A percentile compares a stretch with the other conserved stretches of the same genome.
Evolutionary conservation across 2,329 filamentous ascomycete genomes (phyloP).

Genomic region (Thelonectria discophora): DNA sequence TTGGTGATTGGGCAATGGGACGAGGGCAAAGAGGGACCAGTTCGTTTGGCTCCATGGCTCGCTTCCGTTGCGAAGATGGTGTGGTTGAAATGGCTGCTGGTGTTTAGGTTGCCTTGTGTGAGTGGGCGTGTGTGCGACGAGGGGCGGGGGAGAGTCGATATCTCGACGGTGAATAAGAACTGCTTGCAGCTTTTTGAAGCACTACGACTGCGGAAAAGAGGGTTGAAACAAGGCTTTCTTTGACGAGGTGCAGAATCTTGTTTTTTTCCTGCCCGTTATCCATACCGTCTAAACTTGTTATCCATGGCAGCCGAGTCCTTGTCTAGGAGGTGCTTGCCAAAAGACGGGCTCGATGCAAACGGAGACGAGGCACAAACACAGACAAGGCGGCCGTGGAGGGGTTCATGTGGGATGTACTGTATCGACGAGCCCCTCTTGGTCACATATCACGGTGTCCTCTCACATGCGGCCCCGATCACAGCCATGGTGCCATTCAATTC

Average conservation of each 20-base stretch:
- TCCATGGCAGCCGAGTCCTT: too few relatives aligned
- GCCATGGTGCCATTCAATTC: neutral
- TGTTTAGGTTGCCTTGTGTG: neutral
- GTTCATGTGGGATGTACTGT: constrained; percentile 2
- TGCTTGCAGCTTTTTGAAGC: neutral
- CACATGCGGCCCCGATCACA: constrained; percentile 7
- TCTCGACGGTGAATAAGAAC: constrained; percentile 24
- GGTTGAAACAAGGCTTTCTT: neutral
- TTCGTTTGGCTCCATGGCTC: too few relatives aligned
- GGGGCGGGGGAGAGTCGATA: too few relatives aligned
- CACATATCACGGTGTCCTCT: constrained; percentile 7
- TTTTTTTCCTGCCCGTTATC: neutral
- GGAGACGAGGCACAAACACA: too few relatives aligned
- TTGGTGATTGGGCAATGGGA: constrained; percentile 22
- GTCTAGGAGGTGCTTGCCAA: too few relatives aligned
- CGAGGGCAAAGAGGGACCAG: constrained; percentile 14
- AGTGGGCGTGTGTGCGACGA: neutral
- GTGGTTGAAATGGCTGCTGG: constrained; percentile 4
- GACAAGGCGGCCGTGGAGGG: neutral
- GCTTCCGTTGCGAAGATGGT: too few relatives aligned
- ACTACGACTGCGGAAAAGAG: neutral
- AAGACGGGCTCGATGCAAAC: too few relatives aligned
- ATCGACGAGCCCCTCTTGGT: neutral
- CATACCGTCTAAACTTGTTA: too few relatives aligned
- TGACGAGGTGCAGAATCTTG: neutral